Conservation (phyloP, 192 early-diverging fungal genomes). For the Coemansia sp. region DNA sequence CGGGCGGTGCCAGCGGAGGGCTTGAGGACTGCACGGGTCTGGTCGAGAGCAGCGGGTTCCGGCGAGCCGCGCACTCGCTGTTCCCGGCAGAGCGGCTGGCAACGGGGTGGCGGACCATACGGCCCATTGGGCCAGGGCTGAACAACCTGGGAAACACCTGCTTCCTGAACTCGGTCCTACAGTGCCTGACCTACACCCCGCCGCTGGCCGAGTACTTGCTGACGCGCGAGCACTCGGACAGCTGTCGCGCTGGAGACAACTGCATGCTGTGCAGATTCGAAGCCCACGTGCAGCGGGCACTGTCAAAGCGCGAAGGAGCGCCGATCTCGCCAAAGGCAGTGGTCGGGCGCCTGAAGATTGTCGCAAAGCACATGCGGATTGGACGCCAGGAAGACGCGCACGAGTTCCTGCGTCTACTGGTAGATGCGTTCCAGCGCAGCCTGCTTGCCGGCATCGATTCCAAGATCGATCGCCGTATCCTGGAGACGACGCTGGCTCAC, state of each 20-base stretch:
- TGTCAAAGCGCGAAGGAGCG: conserved; percentile 44
- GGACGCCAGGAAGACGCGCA: conserved; percentile 88
- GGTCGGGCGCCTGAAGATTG: conserved; percentile 57
- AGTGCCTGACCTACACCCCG: conserved; percentile 73
- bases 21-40: conserved; percentile 3
- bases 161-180: conserved; percentile 73
- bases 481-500: conserved; percentile 69
- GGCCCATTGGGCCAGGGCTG: conserved; percentile 62
- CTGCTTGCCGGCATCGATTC: conserved; percentile 53
- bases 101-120: conserved; percentile 50
- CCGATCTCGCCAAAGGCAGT: conserved; percentile 60
- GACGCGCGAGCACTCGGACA: conserved; percentile 51
- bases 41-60: conserved; percentile 61
- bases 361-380: conserved; percentile 70
- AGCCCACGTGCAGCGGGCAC: conserved; percentile 55
- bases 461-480: conserved; percentile 62
- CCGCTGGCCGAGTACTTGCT: conserved; percentile 65
- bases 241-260: conserved; percentile 56
- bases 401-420: conserved; percentile 70
- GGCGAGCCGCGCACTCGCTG: conserved; percentile 50
- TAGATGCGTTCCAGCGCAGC: conserved; percentile 66
- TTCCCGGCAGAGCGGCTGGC: conserved; percentile 56
- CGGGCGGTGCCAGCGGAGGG: conserved; percentile 5
- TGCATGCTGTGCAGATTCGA: conserved; percentile 75
- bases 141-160: conserved; percentile 73